Evolutionary conservation across 345 rosid genomes (phyloP).

Genomic region (Hibiscus tridactylites): DNA sequence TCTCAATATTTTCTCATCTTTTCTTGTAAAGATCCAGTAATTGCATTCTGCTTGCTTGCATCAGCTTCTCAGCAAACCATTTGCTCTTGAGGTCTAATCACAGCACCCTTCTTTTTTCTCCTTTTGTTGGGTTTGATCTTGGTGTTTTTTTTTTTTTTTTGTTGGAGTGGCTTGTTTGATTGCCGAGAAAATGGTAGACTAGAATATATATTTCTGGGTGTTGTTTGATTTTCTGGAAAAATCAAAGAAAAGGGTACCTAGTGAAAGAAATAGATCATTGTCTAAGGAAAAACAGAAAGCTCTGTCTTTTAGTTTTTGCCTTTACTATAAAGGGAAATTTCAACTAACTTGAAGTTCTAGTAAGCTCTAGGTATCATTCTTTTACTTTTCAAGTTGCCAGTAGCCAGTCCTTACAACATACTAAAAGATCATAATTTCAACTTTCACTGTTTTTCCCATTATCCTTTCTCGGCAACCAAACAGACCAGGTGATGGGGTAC

Average conservation of each 20-base stretch:
- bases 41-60: conserved; percentile 22
- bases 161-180: conserved; percentile 1
- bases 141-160: not conserved
- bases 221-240: conserved; percentile 7
- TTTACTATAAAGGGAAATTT: not conserved
- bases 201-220: not conserved
- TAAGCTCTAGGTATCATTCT: not conserved
- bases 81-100: conserved; percentile 20
- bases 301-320: not conserved
- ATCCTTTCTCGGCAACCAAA: conserved; percentile 22
- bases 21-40: conserved; percentile 9
- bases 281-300: not conserved
- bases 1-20: conserved; percentile 18
- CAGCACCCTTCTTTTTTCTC: not conserved
- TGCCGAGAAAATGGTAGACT: not conserved
- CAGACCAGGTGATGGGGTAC: conserved; percentile 6
- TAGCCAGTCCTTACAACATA: not conserved
- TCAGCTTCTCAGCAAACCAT: conserved; percentile 19
- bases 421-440: not conserved
- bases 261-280: not conserved
- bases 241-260: conserved; percentile 6
- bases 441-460: not conserved
- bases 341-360: conserved; percentile 2
- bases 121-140: not conserved
- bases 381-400: not conserved